phyloP scores from a whole-genome alignment of 2,329 filamentous ascomycete species.

The Trichoderma koningiopsis region DNA sequence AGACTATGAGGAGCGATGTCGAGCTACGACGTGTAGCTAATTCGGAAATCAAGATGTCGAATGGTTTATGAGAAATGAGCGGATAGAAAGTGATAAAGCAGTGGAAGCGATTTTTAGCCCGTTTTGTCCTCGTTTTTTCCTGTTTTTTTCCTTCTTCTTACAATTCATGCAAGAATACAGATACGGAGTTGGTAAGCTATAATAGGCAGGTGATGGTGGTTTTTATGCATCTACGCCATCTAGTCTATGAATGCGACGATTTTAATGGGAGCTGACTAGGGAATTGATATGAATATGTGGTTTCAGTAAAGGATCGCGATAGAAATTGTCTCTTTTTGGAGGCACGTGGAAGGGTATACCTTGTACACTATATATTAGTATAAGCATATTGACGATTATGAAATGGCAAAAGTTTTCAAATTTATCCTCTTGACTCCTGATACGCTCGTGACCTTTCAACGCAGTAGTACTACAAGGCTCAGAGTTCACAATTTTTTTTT shows the following conservation, averaged over 20 bases:
- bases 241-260: neutral
- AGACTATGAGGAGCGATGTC: constrained; percentile 37
- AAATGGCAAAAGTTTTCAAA: neutral
- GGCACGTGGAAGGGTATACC: neutral
- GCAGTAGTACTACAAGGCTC: neutral
- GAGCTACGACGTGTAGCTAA: constrained; percentile 38
- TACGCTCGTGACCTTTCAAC: neutral
- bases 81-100: neutral
- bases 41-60: constrained; percentile 30
- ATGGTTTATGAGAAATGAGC: neutral
- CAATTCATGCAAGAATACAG: neutral
- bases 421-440: neutral
- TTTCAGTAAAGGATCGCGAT: neutral
- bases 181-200: neutral
- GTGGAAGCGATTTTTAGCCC: neutral
- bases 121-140: neutral
- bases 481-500: neutral
- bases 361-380: neutral
- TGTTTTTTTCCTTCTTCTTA: neutral
- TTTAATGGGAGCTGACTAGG: neutral
- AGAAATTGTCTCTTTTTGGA: neutral
- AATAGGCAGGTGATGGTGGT: neutral
- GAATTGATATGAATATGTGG: neutral
- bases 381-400: neutral
- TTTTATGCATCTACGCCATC: neutral